These are phyloP conservation scores for Venturia carpophila DNA, from an alignment of 2,329 filamentous ascomycete species.

Conservation along the genomic window DNA sequence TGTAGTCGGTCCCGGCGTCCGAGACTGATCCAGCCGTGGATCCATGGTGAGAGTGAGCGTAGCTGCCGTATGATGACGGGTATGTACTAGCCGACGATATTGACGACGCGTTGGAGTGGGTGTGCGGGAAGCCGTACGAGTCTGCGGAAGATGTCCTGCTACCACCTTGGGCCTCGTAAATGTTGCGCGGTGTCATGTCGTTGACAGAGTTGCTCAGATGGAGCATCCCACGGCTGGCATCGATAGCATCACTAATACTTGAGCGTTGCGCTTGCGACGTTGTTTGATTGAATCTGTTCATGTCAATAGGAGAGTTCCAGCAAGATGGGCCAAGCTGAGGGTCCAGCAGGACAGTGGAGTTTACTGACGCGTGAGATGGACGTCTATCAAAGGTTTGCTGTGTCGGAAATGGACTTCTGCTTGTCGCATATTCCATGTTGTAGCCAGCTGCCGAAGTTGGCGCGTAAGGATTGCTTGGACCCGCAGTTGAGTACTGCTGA, in stretches of 20 bases:
- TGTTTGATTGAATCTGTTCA: constrained; percentile 50
- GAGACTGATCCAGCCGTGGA: constrained; percentile 62
- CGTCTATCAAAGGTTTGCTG: constrained; percentile 55
- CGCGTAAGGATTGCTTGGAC: constrained; percentile 57
- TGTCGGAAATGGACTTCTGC: constrained; percentile 48
- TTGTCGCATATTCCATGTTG: constrained; percentile 61
- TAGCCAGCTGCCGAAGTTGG: constrained; percentile 66
- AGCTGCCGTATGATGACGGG: constrained; percentile 59
- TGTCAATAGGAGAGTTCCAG: constrained; percentile 59
- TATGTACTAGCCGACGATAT: constrained; percentile 78
- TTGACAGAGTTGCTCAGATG: constrained; percentile 67
- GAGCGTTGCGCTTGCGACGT: constrained; percentile 48
- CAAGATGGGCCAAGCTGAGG: constrained; percentile 40
- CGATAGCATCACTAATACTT: constrained; percentile 80
- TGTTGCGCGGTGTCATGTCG: constrained; percentile 77
- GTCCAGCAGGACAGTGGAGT: constrained; percentile 45
- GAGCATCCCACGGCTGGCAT: constrained; percentile 89
- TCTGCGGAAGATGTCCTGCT: constrained; percentile 63
- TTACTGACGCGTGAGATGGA: constrained; percentile 78
- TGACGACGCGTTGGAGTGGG: constrained; percentile 79
- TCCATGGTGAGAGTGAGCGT: constrained; percentile 43
- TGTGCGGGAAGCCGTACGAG: constrained; percentile 83
- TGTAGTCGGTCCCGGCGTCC: constrained; percentile 78
- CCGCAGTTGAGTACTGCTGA: constrained; percentile 62
- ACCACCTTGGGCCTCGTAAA: constrained; percentile 62